Evolutionary conservation across 371 early-diverging fungal genomes (phyloP), one percentile per base, ranked within the genome.

Genomic region (Actinomortierella ambigua): DNA sequence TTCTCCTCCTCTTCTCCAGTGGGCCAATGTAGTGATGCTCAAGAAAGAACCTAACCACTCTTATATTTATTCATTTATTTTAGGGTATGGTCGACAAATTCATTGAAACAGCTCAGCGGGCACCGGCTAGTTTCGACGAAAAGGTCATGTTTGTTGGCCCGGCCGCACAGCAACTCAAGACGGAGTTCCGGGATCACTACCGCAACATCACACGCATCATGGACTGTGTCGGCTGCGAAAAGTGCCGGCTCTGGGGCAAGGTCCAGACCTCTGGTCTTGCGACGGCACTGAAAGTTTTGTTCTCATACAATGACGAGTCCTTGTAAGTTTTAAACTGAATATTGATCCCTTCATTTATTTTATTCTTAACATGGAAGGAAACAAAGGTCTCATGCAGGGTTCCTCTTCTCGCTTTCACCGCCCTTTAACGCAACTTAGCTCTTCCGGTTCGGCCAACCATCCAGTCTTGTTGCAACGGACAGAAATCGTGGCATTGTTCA

Each of bases 221-320:
- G 95, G 96, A 97, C 73, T 98, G 99, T 71, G 94, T 98, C 14
- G 93, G 91, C 0, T 99, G 99, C 79, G 95, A 98, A 75, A 98
- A 98, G 73, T 99, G 99, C 73, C 79, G 94, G 54, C 80, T 99
- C 29, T 99, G 99, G 99, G 99, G 98, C 17, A 99, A 98, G 67
- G 68, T 89, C n/a, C 92, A 93, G 63, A 86, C 88, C 18, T 79
- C 88, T 20, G 93, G 93, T 2, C 66, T 99, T 11, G 97, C 94
- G 49, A 95, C 97, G 1, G 98, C 98, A 1, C 80, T 98, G 22
- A 99, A 99, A 75, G 83, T 95, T 9, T 78, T 98, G 50, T 97
- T 98, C 69, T 91, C 93, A 1, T 92, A 88, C 68, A 90, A 86
- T 20, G 93, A 93, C 27, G 76, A 79, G 15, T 76, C 71, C 28